Evolutionary conservation across 208 protist species (phyloP).

Genomic region (Trypanosoma vivax): DNA sequence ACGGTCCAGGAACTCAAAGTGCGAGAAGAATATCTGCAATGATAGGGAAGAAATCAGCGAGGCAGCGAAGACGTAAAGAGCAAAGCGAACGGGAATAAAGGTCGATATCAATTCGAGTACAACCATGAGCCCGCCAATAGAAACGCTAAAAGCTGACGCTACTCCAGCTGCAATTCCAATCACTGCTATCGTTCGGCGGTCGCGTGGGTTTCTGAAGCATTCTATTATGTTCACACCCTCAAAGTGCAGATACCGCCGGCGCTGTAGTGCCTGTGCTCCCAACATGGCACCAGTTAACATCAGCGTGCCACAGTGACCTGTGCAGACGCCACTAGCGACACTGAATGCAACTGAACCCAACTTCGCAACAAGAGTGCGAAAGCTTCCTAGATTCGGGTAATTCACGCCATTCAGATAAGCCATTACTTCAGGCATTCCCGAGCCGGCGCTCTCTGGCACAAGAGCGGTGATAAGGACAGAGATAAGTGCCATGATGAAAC

Average conservation of each 20-base stretch:
- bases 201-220: constrained; percentile 53
- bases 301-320: constrained; percentile 38
- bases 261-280: constrained; percentile 29
- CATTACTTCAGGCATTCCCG: constrained; percentile 37
- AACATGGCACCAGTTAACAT: constrained; percentile 49
- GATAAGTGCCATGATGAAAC: constrained; percentile 21
- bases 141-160: constrained; percentile 41
- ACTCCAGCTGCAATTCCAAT: constrained; percentile 44
- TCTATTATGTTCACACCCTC: constrained; percentile 44
- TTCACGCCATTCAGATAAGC: constrained; percentile 53
- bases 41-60: constrained; percentile 40
- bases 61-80: constrained; percentile 52
- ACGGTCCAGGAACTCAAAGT: constrained; percentile 27
- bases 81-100: constrained; percentile 42
- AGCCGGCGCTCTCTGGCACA: constrained; percentile 33
- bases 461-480: constrained; percentile 30
- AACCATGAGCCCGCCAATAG: constrained; percentile 45
- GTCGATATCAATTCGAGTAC: constrained; percentile 47
- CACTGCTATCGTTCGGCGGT: constrained; percentile 36
- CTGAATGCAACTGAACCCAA: constrained; percentile 23
- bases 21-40: constrained; percentile 45
- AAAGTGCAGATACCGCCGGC: constrained; percentile 32
- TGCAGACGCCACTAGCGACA: constrained; percentile 42
- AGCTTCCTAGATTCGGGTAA: constrained; percentile 32
- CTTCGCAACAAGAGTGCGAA: constrained; percentile 35